Conservation (phyloP, 805 yeast species). For the Suhomyces sp. region DNA sequence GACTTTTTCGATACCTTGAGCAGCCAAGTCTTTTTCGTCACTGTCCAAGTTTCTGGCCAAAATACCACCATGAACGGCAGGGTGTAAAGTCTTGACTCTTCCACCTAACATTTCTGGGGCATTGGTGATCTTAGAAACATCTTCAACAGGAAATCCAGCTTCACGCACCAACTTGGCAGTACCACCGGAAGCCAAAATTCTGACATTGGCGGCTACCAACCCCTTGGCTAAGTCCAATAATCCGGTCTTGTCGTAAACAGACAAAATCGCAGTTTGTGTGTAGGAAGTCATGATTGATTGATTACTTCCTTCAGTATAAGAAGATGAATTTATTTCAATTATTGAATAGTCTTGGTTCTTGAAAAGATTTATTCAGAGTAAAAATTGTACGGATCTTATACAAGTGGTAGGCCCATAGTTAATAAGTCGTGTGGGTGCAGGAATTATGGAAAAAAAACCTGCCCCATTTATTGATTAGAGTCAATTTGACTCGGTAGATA, state of each 20-base stretch:
- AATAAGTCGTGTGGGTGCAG: neutral
- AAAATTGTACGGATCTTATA: neutral
- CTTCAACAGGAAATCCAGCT: constrained; percentile 97
- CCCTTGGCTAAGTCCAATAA: constrained; percentile 95
- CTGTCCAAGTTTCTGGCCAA: constrained; percentile 89
- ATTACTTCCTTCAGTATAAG: neutral
- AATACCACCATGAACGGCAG: constrained; percentile 98
- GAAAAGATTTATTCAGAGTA: neutral
- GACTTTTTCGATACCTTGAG: constrained; percentile 91
- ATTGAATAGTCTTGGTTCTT: neutral
- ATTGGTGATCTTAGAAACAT: constrained; percentile 90
- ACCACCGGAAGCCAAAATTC: constrained; percentile 96
- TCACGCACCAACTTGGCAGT: constrained; percentile 92
- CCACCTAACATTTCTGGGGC: constrained; percentile 99
- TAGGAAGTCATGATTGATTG: constrained; percentile 28
- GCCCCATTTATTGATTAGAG: neutral
- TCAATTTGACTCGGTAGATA: constrained; percentile 6
- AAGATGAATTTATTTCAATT: neutral
- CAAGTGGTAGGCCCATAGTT: neutral
- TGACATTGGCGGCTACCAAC: constrained; percentile 78
- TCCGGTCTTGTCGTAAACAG: constrained; percentile 98
- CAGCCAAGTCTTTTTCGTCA: constrained; percentile 84
- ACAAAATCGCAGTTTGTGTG: constrained; percentile 86
- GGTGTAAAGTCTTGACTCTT: constrained; percentile 96
- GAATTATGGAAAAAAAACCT: neutral